Evolutionary conservation across 2,329 filamentous ascomycete species (phyloP).

Genomic region (Penicillium sp.): DNA sequence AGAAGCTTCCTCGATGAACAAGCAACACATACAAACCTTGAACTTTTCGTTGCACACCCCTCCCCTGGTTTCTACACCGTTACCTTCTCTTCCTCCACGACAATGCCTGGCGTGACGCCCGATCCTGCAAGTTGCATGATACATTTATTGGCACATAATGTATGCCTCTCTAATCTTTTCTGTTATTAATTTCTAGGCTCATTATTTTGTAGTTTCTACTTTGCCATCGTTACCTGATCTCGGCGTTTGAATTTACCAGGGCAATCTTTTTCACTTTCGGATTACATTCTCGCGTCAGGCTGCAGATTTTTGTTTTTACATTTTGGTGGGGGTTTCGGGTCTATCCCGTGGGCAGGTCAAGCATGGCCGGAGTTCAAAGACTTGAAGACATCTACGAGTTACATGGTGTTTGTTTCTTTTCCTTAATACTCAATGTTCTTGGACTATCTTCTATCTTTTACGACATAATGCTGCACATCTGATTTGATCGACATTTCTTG

Average conservation of each 20-base stretch:
- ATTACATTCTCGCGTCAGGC: slow-evolving; percentile 12
- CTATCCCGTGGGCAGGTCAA: slow-evolving; percentile 20
- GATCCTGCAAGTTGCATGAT: slow-evolving; percentile 4
- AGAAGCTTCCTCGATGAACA: slow-evolving; percentile 32
- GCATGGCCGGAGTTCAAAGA: slow-evolving; percentile 30
- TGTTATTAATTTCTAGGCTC: background rate
- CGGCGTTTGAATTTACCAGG: slow-evolving; percentile 20
- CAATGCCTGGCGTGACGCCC: background rate
- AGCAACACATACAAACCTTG: background rate
- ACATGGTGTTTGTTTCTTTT: slow-evolving; percentile 13
- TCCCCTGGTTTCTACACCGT: background rate
- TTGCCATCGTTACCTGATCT: slow-evolving; percentile 11
- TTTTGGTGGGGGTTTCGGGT: slow-evolving; percentile 13
- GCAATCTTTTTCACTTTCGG: background rate
- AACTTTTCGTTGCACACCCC: background rate
- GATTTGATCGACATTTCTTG: background rate
- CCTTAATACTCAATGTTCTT: slow-evolving; percentile 12
- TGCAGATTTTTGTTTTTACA: slow-evolving; percentile 10
- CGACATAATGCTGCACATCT: slow-evolving; percentile 32
- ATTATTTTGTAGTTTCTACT: slow-evolving; percentile 3
- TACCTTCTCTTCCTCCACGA: background rate
- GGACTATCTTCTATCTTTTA: slow-evolving; percentile 5
- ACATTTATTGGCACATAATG: slow-evolving; percentile 10
- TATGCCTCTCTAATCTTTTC: slow-evolving; percentile 3
- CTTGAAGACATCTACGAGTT: slow-evolving; percentile 20